Conservation (phyloP, 2,329 filamentous ascomycete species). For the Claviceps fusiformis region DNA sequence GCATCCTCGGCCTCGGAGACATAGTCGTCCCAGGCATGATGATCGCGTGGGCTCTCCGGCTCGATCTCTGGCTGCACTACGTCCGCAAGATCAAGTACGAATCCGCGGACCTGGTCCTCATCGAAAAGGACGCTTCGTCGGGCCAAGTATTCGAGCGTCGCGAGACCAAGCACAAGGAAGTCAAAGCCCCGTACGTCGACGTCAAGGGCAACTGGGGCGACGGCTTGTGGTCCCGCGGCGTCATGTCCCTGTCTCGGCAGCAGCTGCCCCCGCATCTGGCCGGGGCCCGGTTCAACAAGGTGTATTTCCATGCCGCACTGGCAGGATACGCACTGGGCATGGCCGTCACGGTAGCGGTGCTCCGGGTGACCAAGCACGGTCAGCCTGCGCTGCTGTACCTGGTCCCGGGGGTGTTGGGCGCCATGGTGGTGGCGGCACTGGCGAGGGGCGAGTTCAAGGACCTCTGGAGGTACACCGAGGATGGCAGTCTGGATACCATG, state of each 20-base stretch:
- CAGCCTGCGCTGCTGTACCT: conserved; percentile 89
- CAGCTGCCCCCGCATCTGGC: conserved; percentile 18
- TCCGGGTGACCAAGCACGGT: conserved; percentile 65
- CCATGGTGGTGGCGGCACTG: conserved; percentile 62
- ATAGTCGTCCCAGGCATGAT: conserved; percentile 87
- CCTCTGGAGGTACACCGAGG: conserved; percentile 77
- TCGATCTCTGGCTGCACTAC: conserved; percentile 80
- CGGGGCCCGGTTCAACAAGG: conserved; percentile 55
- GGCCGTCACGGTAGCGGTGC: conserved; percentile 59
- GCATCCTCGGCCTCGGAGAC: conserved; percentile 89
- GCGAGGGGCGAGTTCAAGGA: conserved; percentile 55
- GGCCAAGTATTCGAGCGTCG: conserved; percentile 22
- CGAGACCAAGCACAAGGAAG: conserved; percentile 28
- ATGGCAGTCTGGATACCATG: conserved; percentile 40
- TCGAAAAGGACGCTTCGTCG: conserved; percentile 20
- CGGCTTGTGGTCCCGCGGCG: conserved; percentile 54
- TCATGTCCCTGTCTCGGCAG: conserved; percentile 13
- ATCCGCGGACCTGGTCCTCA: conserved; percentile 18
- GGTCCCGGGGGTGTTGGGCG: conserved; percentile 68
- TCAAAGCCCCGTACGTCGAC: conserved; percentile 40
- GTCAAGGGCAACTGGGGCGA: conserved; percentile 71
- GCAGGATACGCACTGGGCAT: conserved; percentile 68
- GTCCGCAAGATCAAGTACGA: conserved; percentile 46
- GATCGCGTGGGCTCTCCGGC: conserved; percentile 76
- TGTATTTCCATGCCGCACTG: conserved; percentile 71